A percentile compares a stretch with the other conserved stretches of the same genome.
Evolutionary conservation across 139 green algal genomes (phyloP).

Genomic region (Raphidocelis subcapitata): DNA sequence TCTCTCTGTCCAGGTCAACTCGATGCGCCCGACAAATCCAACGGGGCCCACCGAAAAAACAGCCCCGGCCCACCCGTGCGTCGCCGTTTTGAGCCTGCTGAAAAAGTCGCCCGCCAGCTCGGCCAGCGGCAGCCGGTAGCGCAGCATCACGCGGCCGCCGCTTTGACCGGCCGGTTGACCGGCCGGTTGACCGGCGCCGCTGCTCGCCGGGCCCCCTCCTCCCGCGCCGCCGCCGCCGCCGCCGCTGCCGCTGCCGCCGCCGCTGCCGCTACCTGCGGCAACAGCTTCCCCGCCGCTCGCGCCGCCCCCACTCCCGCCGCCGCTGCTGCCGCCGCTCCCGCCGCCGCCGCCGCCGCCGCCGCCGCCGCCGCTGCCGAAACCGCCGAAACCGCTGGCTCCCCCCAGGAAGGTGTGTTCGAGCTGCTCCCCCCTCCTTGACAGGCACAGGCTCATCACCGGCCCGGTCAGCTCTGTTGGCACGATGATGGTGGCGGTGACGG

Average conservation of each 20-base stretch:
- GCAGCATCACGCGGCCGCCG: conserved; percentile 55
- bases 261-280: conserved; percentile 1
- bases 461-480: conserved; percentile 69
- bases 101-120: conserved; percentile 89
- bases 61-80: conserved; percentile 47
- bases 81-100: conserved; percentile 81
- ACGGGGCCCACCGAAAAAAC: too few relatives aligned
- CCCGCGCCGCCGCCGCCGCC: not conserved
- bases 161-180: too few relatives aligned
- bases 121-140: conserved; percentile 73
- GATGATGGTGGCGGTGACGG: conserved; percentile 88
- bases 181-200: too few relatives aligned
- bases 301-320: not conserved
- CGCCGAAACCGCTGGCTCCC: conserved; percentile 4
- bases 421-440: conserved; percentile 61
- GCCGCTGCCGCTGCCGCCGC: not conserved
- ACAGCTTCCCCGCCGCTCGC: not conserved
- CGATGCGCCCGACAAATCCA: too few relatives aligned
- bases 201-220: too few relatives aligned
- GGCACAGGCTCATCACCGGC: conserved; percentile 74
- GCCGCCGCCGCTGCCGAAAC: not conserved
- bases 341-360: not conserved
- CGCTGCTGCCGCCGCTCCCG: conserved; percentile 1
- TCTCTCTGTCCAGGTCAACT: too few relatives aligned
- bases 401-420: conserved; percentile 68